A percentile compares a stretch with the other conserved stretches of the same genome.
Evolutionary conservation across 805 yeast species (phyloP).

Genomic region (Brettanomyces bruxellensis): DNA sequence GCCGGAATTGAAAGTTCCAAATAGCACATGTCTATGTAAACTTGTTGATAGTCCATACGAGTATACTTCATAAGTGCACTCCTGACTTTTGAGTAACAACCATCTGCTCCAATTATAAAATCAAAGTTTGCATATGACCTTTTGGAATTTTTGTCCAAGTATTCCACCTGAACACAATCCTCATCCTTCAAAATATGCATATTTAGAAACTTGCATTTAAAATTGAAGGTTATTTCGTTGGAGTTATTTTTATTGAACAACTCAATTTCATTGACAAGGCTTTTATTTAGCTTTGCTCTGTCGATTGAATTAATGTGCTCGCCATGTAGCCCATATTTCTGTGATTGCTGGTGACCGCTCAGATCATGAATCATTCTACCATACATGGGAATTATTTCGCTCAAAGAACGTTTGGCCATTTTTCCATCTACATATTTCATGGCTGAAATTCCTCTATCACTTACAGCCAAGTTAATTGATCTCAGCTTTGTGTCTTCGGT

Average conservation of each 20-base stretch:
- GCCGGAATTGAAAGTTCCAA: constrained; percentile 74
- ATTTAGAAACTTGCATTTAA: constrained; percentile 46
- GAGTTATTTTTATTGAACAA: constrained; percentile 21
- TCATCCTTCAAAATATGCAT: constrained; percentile 25
- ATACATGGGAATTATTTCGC: constrained; percentile 69
- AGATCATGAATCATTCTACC: constrained; percentile 84
- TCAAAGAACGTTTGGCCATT: constrained; percentile 47
- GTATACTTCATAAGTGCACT: constrained; percentile 54
- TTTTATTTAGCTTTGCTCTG: constrained; percentile 57
- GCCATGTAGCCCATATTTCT: constrained; percentile 71
- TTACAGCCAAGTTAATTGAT: constrained; percentile 84
- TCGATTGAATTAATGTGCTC: constrained; percentile 83
- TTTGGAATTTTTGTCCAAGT: constrained; percentile 2
- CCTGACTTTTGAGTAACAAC: constrained; percentile 70
- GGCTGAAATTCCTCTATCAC: constrained; percentile 73
- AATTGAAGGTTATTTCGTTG: constrained; percentile 33
- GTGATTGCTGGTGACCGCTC: constrained; percentile 55
- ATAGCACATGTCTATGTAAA: constrained; percentile 77
- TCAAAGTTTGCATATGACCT: constrained; percentile 30
- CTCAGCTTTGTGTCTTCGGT: constrained; percentile 28
- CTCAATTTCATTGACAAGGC: constrained; percentile 56
- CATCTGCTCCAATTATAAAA: constrained; percentile 77
- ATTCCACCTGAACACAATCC: constrained; percentile 6
- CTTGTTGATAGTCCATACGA: constrained; percentile 64
- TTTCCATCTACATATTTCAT: constrained; percentile 50